Percentiles rank a stretch among this genome's conserved stretches.
phyloP scores from a whole-genome alignment of 768 basidiomycete genomes.

The Mycena chlorophos region DNA sequence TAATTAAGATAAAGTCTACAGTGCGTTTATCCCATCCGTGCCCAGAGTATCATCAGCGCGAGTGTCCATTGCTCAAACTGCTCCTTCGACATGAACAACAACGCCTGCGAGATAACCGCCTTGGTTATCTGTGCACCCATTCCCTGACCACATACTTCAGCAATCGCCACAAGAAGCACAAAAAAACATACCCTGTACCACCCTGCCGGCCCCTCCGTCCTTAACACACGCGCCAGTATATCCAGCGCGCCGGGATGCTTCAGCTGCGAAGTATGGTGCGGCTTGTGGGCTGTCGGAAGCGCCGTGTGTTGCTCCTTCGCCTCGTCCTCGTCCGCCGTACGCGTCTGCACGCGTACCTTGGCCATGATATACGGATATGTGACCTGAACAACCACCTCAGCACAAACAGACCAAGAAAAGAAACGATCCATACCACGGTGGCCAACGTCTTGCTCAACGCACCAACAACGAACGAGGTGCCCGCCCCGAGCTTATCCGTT shows the following conservation, averaged over 20 bases:
- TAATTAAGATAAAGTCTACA: background rate
- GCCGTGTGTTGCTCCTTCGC: constrained; percentile 40
- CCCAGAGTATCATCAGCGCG: constrained; percentile 59
- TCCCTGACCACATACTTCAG: constrained; percentile 53
- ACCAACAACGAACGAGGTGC: constrained; percentile 81
- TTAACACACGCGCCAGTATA: constrained; percentile 69
- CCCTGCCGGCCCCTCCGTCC: constrained; percentile 79
- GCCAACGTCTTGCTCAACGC: constrained; percentile 94
- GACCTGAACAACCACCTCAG: constrained; percentile 49
- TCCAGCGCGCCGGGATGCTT: constrained; percentile 74
- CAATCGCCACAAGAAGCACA: background rate
- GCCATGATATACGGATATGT: constrained; percentile 97
- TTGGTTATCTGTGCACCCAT: constrained; percentile 97
- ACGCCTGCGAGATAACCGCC: constrained; percentile 91
- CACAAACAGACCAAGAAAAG: background rate
- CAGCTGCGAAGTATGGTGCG: constrained; percentile 39
- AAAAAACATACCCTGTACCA: constrained; percentile 83
- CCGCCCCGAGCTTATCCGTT: constrained; percentile 68
- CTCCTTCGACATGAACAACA: constrained; percentile 97
- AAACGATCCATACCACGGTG: constrained; percentile 69
- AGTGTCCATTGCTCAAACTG: constrained; percentile 91
- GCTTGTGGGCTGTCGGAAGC: constrained; percentile 37
- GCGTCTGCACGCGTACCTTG: constrained; percentile 93
- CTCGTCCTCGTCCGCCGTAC: constrained; percentile 59
- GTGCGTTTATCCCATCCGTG: constrained; percentile 35